Conservation (phyloP, 805 yeast species). For the Candida stauntonica region DNA sequence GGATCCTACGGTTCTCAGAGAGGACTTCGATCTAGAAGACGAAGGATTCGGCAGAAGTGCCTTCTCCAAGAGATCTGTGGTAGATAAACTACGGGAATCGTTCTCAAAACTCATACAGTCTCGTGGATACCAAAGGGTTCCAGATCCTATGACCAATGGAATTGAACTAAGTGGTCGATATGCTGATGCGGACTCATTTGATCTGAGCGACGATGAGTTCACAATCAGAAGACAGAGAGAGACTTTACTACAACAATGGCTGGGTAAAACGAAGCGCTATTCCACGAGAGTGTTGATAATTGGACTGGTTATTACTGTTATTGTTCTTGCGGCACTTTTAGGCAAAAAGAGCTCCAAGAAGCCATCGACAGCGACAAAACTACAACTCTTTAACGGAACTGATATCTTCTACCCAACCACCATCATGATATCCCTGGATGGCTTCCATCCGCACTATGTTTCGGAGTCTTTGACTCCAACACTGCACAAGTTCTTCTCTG, state of each 20-base stretch:
- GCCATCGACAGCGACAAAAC: constrained; percentile 2
- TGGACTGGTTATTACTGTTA: constrained; percentile 12
- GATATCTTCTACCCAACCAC: constrained; percentile 59
- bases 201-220: constrained; percentile 28
- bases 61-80: constrained; percentile 6
- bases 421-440: constrained; percentile 74
- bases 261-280: constrained; percentile 6
- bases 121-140: constrained; percentile 15
- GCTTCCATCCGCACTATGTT: constrained; percentile 87
- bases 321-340: constrained; percentile 18
- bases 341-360: constrained; percentile 5
- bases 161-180: constrained; percentile 19
- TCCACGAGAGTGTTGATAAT: constrained; percentile 7
- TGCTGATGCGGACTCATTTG: constrained; percentile 24
- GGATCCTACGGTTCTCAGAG: constrained; percentile 22
- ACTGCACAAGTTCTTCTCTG: constrained; percentile 50
- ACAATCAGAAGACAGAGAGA: constrained; percentile 18
- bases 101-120: constrained; percentile 6
- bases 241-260: constrained; percentile 1
- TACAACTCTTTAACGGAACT: constrained; percentile 22
- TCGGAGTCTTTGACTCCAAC: constrained; percentile 64
- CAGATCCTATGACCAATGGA: constrained; percentile 18
- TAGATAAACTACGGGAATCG: constrained; percentile 11
- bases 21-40: constrained; percentile 23
- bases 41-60: constrained; percentile 11